These are phyloP conservation scores for Fusarium torreyae DNA, from an alignment of 2,329 filamentous ascomycete species.

Conservation along the genomic window DNA sequence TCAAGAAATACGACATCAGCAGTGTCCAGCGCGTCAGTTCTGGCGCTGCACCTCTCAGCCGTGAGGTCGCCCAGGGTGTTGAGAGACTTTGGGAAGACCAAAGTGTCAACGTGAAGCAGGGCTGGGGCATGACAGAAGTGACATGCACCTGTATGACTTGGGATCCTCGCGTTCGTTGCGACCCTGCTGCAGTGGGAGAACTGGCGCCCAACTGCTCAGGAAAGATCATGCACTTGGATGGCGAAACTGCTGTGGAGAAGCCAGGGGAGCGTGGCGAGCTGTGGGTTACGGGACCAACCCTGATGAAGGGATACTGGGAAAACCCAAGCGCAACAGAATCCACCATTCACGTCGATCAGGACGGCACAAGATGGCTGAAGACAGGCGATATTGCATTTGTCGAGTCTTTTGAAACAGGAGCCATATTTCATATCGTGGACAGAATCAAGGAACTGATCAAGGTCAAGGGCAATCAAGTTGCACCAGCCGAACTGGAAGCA, in stretches of 20 bases:
- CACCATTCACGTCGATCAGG: conserved; percentile 63
- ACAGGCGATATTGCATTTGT: conserved; percentile 83
- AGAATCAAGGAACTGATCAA: conserved; percentile 76
- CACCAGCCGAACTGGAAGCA: conserved; percentile 82
- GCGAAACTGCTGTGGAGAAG: conserved; percentile 61
- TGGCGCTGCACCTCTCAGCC: conserved; percentile 78
- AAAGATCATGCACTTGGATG: conserved; percentile 74
- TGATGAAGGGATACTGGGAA: conserved; percentile 84
- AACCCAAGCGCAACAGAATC: conserved; percentile 77
- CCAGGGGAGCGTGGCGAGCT: conserved; percentile 75
- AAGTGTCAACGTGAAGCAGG: conserved; percentile 68
- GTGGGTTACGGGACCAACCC: conserved; percentile 78
- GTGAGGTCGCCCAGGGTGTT: conserved; percentile 61
- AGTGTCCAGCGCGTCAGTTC: conserved; percentile 71
- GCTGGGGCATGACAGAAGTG: conserved; percentile 90
- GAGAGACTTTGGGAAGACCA: conserved; percentile 66
- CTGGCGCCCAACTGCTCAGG: conserved; percentile 64
- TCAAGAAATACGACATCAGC: conserved; percentile 77
- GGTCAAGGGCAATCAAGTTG: conserved; percentile 80
- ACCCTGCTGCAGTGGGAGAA: conserved; percentile 41
- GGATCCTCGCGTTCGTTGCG: conserved; percentile 70
- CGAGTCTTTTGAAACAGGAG: conserved; percentile 66
- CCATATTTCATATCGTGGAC: conserved; percentile 75
- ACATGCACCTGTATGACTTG: conserved; percentile 80
- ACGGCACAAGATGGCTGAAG: conserved; percentile 75